These are phyloP conservation scores for Calcarisporium arbuscula DNA, from an alignment of 2,329 filamentous ascomycete species.

Conservation along the genomic window DNA sequence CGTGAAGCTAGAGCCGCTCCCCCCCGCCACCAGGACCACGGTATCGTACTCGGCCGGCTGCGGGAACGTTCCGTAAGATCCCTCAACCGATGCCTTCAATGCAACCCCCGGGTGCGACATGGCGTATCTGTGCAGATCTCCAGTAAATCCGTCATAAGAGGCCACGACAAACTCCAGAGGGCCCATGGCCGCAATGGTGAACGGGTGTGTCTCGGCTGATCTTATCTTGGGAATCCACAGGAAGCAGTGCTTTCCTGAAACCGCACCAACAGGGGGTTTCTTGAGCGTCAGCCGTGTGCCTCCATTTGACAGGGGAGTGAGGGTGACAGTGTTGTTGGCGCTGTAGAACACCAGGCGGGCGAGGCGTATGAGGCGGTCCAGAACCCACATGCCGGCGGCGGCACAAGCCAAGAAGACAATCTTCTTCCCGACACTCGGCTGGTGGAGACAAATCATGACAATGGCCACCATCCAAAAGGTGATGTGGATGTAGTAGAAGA, in stretches of 20 bases:
- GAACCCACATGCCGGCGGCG: conserved; percentile 40
- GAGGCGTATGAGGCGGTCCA: conserved; percentile 44
- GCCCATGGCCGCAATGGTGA: conserved; percentile 49
- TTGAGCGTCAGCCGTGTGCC: conserved; percentile 49
- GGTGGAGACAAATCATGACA: conserved; percentile 44
- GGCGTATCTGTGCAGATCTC: conserved; percentile 46
- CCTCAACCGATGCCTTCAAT: conserved; percentile 48
- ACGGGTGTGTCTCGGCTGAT: conserved; percentile 54
- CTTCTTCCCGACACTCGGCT: conserved; percentile 36
- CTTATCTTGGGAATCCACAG: conserved; percentile 57
- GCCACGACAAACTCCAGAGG: conserved; percentile 54
- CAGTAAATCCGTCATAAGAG: conserved; percentile 53
- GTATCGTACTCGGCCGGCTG: conserved; percentile 47
- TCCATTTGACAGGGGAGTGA: conserved; percentile 47
- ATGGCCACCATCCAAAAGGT: conserved; percentile 41
- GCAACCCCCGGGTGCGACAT: conserved; percentile 38
- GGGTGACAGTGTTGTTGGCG: conserved; percentile 43
- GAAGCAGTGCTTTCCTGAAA: conserved; percentile 56
- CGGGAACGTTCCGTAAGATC: conserved; percentile 52
- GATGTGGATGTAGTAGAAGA: conserved; percentile 49
- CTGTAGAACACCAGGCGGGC: conserved; percentile 36
- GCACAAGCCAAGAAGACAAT: conserved; percentile 36
- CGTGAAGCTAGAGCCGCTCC: conserved; percentile 54
- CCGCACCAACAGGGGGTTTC: conserved; percentile 39
- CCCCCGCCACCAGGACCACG: conserved; percentile 53